These are phyloP conservation scores for Trichoderma sp. DNA, from an alignment of 2,329 filamentous ascomycete species.

Conservation along the genomic window DNA sequence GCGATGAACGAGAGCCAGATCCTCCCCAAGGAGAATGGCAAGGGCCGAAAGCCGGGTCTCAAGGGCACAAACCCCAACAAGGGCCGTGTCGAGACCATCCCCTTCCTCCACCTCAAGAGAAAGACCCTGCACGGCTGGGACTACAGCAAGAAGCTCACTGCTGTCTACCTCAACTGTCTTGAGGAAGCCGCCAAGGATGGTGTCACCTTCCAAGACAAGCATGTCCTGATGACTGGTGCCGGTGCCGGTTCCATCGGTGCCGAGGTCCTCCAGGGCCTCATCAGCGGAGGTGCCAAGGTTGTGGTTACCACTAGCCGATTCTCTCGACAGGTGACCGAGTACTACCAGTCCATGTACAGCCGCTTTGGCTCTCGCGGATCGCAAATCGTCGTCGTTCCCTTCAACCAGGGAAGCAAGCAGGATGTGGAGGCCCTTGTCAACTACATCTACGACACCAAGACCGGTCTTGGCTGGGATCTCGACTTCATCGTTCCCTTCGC, in stretches of 20 bases:
- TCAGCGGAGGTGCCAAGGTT: conserved; percentile 96
- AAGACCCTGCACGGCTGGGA: conserved; percentile 95
- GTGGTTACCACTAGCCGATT: conserved; percentile 95
- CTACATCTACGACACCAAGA: conserved; percentile 97
- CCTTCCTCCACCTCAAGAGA: conserved; percentile 95
- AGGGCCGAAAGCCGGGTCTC: conserved; percentile 55
- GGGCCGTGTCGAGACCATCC: conserved; percentile 95
- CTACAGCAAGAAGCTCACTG: conserved; percentile 98
- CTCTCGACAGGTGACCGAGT: conserved; percentile 96
- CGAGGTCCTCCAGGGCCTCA: conserved; percentile 91
- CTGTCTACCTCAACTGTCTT: conserved; percentile 86
- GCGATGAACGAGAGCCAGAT: conserved; percentile 99
- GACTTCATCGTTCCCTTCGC: conserved; percentile 96
- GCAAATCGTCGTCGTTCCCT: conserved; percentile 95
- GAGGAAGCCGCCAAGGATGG: conserved; percentile 85
- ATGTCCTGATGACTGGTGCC: conserved; percentile 96
- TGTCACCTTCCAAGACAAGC: conserved; percentile 91
- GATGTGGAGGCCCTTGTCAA: conserved; percentile 92
- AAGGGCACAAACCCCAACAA: conserved; percentile 63
- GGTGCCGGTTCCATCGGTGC: conserved; percentile 97
- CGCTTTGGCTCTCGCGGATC: conserved; percentile 91
- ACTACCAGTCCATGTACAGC: conserved; percentile 98
- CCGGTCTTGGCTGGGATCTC: conserved; percentile 95
- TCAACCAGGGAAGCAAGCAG: conserved; percentile 98
- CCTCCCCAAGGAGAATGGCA: conserved; percentile 81